phyloP scores from a whole-genome alignment of 306 rosid genomes.

The Cicer chorassanicum region DNA sequence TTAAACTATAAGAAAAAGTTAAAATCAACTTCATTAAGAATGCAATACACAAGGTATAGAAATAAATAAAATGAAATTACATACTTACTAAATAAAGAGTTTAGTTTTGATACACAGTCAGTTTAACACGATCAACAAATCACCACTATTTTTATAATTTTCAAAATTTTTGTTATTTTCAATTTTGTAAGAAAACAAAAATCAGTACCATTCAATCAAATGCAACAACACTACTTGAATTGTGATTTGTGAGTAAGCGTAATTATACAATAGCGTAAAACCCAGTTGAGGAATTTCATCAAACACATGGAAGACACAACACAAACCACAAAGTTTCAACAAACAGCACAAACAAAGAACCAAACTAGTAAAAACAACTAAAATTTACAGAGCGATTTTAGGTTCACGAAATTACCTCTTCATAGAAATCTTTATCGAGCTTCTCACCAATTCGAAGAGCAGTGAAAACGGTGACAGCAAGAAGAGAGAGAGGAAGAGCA shows the following conservation, averaged over 20 bases:
- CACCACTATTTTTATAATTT: too few species aligned
- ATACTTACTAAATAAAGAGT: too few species aligned
- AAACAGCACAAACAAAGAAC: background rate
- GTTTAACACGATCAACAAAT: too few species aligned
- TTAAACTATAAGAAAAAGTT: too few species aligned
- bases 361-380: too few species aligned
- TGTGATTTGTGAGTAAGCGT: background rate
- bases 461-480: constrained; percentile 64
- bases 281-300: constrained; percentile 34
- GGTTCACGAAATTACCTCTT: constrained; percentile 58
- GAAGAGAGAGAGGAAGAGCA: constrained; percentile 68
- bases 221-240: background rate
- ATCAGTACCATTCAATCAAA: background rate
- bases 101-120: too few species aligned
- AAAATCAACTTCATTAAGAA: too few species aligned
- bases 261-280: background rate
- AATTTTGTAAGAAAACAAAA: background rate
- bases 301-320: constrained; percentile 30
- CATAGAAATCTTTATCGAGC: constrained; percentile 72
- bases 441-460: constrained; percentile 64
- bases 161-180: background rate
- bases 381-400: background rate
- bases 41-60: too few species aligned
- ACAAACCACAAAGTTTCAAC: background rate
- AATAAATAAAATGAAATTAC: too few species aligned